Evolutionary conservation across 768 basidiomycete genomes (phyloP), one percentile per base, ranked within the genome.

Genomic region (Pleurotus tuber-regium): DNA sequence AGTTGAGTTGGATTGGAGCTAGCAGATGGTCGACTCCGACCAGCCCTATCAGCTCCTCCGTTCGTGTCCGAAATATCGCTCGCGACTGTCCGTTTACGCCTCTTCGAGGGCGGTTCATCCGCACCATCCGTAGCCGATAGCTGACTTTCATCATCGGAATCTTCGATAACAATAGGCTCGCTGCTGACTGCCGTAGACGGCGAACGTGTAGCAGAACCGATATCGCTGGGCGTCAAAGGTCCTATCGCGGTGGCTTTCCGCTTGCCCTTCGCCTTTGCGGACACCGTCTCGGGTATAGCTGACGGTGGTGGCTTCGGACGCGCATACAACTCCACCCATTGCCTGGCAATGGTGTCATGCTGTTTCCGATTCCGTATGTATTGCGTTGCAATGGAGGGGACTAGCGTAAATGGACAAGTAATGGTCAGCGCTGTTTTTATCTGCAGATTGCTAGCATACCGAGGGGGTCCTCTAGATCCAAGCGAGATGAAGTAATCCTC

Each of bases 301-400:
- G 69, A 61, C 5, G 68, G 59, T 1, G 74, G 63, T 28, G 70
- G 68, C 5, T 71, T 64, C 8, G 78, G 80, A n/a, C 64, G 72
- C 0, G 89, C 89, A 60, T 86, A 89, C 11, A 82, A 63, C 38
- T 81, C 73, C 1, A 87, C 89, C 89, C 90, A 93, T 54, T 85
- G 77, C 29, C 82, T 79, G 3, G 92, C 92, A 1, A 80, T 92
- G 10, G 72, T 70, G 63, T 95, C 91, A 64, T 94, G 90, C 49
- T 76, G 74, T 47, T 75, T 74, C 44, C 88, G 80, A 61, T 84
- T 81, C 18, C 80, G 78, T 7, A 71, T 66, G 59, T 83, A 91
- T 59, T 88, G 82, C 0, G 75, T 81, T 14, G 89, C 88, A 18
- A 92, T 88, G 0, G 77, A 74, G 2, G 87, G 86, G 4, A 89